A percentile compares a stretch with the other conserved stretches of the same genome.
phyloP scores from a whole-genome alignment of 345 rosid genomes.

The Triadica sebifera region DNA sequence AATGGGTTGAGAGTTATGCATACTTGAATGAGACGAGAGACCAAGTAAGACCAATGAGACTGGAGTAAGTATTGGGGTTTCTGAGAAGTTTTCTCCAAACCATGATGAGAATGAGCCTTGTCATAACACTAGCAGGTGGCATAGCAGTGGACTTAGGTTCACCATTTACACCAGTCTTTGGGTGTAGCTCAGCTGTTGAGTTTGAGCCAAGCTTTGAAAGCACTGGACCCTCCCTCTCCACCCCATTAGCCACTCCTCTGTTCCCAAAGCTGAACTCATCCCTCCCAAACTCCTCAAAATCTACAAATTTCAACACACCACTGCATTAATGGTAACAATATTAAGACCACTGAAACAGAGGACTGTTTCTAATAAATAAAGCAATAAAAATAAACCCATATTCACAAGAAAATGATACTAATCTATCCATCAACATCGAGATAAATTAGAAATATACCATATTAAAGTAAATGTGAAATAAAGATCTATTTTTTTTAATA shows the following conservation, averaged over 20 bases:
- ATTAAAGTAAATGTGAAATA: too few relatives aligned
- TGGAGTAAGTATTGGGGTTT: slow-evolving; percentile 95
- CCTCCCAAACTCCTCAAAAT: slow-evolving; percentile 47
- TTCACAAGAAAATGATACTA: background rate
- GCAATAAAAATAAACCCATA: too few relatives aligned
- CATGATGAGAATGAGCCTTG: slow-evolving; percentile 89
- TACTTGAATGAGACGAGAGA: slow-evolving; percentile 82
- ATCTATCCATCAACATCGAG: background rate
- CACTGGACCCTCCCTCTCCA: slow-evolving; percentile 50
- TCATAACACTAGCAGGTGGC: slow-evolving; percentile 98
- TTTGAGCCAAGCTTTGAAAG: slow-evolving; percentile 71
- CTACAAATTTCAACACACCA: slow-evolving; percentile 24
- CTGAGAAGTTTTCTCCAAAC: slow-evolving; percentile 95
- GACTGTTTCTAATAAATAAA: too few relatives aligned
- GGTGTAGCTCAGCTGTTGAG: slow-evolving; percentile 70
- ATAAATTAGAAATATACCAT: background rate
- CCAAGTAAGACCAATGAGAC: slow-evolving; percentile 90
- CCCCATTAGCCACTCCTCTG: slow-evolving; percentile 38
- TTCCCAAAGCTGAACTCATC: slow-evolving; percentile 70
- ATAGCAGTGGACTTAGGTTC: slow-evolving; percentile 54
- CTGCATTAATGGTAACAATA: background rate
- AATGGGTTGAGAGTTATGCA: slow-evolving; percentile 6
- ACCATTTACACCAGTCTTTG: slow-evolving; percentile 47
- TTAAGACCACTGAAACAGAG: too few relatives aligned
- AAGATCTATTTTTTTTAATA: too few relatives aligned